Conservation (phyloP, 148 eudicot species). For the Rhododendron mucronatum region DNA sequence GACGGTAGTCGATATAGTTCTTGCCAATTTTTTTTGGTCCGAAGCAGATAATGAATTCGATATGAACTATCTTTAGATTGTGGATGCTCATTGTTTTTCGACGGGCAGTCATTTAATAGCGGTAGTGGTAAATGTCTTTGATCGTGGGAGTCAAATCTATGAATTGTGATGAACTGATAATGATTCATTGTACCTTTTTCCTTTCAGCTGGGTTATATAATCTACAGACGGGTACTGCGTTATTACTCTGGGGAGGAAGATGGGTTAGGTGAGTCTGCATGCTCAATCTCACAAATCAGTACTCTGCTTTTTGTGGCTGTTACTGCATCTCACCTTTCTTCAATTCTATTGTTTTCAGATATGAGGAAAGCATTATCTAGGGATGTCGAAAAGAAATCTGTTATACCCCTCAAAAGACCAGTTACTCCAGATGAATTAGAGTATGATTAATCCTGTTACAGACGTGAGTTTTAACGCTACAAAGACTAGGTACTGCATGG, state of each 20-base stretch:
- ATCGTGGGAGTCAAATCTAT: neutral
- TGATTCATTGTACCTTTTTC: slow-evolving; percentile 6
- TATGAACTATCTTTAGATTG: neutral
- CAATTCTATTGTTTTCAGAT: slow-evolving; percentile 29
- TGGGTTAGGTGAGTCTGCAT: slow-evolving; percentile 64
- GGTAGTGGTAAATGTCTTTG: neutral
- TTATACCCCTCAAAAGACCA: slow-evolving; percentile 59
- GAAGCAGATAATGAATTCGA: neutral
- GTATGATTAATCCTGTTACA: slow-evolving; percentile 34
- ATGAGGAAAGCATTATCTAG: slow-evolving; percentile 66
- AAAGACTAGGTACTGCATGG: neutral
- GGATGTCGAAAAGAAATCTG: slow-evolving; percentile 63
- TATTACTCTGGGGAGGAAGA: slow-evolving; percentile 99
- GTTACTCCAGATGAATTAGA: slow-evolving; percentile 66
- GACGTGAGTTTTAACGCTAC: neutral
- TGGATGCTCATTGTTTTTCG: neutral
- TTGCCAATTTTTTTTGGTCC: neutral
- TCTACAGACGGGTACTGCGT: slow-evolving; percentile 86
- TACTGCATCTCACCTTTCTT: neutral
- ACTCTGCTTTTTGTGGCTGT: neutral
- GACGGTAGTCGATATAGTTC: neutral
- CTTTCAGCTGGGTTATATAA: slow-evolving; percentile 83
- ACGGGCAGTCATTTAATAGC: neutral
- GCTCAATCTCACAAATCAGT: neutral
- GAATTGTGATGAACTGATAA: neutral